These are phyloP conservation scores for Abrus precatorius DNA, from an alignment of 306 rosid species.

Conservation along the genomic window DNA sequence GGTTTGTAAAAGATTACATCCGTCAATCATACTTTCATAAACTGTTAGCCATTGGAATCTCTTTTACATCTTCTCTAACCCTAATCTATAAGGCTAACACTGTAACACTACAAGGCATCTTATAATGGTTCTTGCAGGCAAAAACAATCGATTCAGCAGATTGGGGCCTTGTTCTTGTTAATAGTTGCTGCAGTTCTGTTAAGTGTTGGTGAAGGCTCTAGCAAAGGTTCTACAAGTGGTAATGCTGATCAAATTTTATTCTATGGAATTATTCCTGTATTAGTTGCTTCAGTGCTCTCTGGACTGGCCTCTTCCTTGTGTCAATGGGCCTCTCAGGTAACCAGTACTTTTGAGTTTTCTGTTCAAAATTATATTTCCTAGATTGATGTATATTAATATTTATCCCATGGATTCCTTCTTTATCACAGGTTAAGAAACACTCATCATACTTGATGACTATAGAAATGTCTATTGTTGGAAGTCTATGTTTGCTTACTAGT, in stretches of 20 bases:
- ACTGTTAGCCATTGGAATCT: neutral
- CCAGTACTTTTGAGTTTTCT: conserved; percentile 42
- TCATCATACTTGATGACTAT: conserved; percentile 96
- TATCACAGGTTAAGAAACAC: conserved; percentile 88
- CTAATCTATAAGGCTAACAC: conserved; percentile 6
- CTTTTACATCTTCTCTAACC: conserved; percentile 30
- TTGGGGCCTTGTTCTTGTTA: conserved; percentile 91
- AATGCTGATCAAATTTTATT: conserved; percentile 78
- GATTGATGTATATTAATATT: conserved; percentile 25
- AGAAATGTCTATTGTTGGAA: conserved; percentile 95
- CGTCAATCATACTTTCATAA: conserved; percentile 23
- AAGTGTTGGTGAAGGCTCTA: conserved; percentile 94
- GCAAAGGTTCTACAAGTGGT: conserved; percentile 64
- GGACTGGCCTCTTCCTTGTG: conserved; percentile 96
- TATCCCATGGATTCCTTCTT: conserved; percentile 35
- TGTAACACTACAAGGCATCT: conserved; percentile 48
- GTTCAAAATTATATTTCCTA: conserved; percentile 23
- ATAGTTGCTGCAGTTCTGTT: conserved; percentile 90
- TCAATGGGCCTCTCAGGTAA: conserved; percentile 99
- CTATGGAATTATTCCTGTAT: conserved; percentile 90
- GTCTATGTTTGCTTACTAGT: conserved; percentile 80
- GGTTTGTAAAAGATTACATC: neutral
- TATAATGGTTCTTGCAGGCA: conserved; percentile 65
- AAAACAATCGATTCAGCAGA: conserved; percentile 90
- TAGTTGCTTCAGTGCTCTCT: conserved; percentile 92